Percentiles rank a stretch among this genome's conserved stretches.
These are phyloP conservation scores for Coniochaeta sp. DNA, from an alignment of 2,329 filamentous ascomycete genomes.

Conservation along the genomic window DNA sequence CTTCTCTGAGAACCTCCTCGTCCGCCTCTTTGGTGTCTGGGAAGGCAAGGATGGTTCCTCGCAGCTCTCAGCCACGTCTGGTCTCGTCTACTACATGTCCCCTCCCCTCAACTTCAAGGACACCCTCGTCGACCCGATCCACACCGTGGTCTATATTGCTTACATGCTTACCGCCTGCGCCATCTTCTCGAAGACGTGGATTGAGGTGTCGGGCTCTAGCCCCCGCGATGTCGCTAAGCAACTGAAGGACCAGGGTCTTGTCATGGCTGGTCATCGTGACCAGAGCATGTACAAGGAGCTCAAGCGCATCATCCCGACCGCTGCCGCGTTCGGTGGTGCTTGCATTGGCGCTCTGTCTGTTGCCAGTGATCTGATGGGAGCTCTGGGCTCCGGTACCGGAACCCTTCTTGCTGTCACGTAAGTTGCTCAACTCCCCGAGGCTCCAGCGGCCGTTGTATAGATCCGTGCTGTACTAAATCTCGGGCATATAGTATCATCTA, in stretches of 20 bases:
- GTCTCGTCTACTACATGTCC: slow-evolving; percentile 99
- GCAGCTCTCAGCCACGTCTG: slow-evolving; percentile 88
- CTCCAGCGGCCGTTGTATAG: background rate
- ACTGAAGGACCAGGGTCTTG: slow-evolving; percentile 97
- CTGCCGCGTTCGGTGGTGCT: slow-evolving; percentile 95
- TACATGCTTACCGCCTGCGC: slow-evolving; percentile 95
- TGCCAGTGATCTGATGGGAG: slow-evolving; percentile 88
- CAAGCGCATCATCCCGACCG: slow-evolving; percentile 97
- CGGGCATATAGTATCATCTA: slow-evolving; percentile 80
- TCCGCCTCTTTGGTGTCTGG: slow-evolving; percentile 96
- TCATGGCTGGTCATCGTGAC: slow-evolving; percentile 99
- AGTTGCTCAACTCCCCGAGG: slow-evolving; percentile 35
- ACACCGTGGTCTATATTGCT: slow-evolving; percentile 88
- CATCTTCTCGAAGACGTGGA: slow-evolving; percentile 99
- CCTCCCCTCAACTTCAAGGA: slow-evolving; percentile 97
- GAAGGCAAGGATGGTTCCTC: slow-evolving; percentile 93
- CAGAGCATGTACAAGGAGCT: slow-evolving; percentile 99
- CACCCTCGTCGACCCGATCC: slow-evolving; percentile 91
- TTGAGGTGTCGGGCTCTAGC: slow-evolving; percentile 96
- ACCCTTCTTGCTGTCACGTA: slow-evolving; percentile 97
- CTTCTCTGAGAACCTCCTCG: slow-evolving; percentile 97
- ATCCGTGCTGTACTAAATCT: slow-evolving; percentile 22
- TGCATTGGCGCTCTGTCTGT: slow-evolving; percentile 98
- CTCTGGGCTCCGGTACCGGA: slow-evolving; percentile 93
- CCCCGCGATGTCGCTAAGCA: slow-evolving; percentile 98